Conservation (phyloP, 2,329 filamentous ascomycete genomes). For the Periconia macrospinosa region DNA sequence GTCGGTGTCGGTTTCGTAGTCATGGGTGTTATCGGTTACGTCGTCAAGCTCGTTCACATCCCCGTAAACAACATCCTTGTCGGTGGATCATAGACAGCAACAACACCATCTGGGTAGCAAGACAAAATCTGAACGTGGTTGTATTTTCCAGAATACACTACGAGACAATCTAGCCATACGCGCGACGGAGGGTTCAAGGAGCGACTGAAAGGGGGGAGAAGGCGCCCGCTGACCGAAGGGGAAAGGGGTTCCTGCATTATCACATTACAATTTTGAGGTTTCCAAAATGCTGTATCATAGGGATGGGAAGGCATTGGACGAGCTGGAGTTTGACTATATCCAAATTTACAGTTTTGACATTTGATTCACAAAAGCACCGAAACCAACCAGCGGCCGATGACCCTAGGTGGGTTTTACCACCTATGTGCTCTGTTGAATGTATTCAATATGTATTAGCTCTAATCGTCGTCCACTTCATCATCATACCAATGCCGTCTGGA, state of each 20-base stretch:
- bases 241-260: neutral
- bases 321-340: slow-evolving; percentile 42
- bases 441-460: neutral
- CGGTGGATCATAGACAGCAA: slow-evolving; percentile 37
- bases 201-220: neutral
- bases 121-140: neutral
- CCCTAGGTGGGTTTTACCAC: no score
- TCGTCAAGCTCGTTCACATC: slow-evolving; percentile 58
- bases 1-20: slow-evolving; percentile 57
- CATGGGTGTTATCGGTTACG: slow-evolving; percentile 57
- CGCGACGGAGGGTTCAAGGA: neutral
- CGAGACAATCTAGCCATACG: neutral
- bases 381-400: neutral
- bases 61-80: slow-evolving; percentile 59
- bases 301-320: slow-evolving; percentile 20
- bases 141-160: neutral
- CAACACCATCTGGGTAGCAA: neutral
- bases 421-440: no score
- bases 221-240: neutral
- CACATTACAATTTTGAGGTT: neutral
- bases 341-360: slow-evolving; percentile 23
- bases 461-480: slow-evolving; percentile 33
- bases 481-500: slow-evolving; percentile 29
- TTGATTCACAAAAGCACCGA: neutral
- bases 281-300: slow-evolving; percentile 34